These are phyloP conservation scores for Rhizopogon vinicolor DNA, from an alignment of 768 basidiomycete genomes.

Conservation along the genomic window DNA sequence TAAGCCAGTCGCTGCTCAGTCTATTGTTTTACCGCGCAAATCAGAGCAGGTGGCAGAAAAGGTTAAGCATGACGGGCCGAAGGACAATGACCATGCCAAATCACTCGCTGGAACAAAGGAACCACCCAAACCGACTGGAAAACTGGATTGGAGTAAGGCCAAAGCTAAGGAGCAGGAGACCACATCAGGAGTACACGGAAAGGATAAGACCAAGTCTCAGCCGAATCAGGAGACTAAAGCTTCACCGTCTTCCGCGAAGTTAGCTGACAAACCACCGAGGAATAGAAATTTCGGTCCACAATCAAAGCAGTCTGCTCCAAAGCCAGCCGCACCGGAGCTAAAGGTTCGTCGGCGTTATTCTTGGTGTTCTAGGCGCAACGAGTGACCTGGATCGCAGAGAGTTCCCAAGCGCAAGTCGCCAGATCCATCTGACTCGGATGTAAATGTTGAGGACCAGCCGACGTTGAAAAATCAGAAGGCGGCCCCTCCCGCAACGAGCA, in stretches of 20 bases:
- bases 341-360: not conserved
- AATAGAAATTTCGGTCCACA: not conserved
- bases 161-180: conserved; percentile 36
- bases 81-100: conserved; percentile 17
- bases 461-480: conserved; percentile 8
- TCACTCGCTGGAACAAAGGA: conserved; percentile 15
- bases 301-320: not conserved
- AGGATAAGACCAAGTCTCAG: not conserved
- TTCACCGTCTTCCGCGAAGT: not conserved
- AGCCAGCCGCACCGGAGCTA: not conserved
- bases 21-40: conserved; percentile 1
- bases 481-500: conserved; percentile 1
- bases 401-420: conserved; percentile 42
- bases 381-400: conserved; percentile 27
- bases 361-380: not conserved
- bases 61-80: conserved; percentile 19
- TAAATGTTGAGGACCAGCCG: conserved; percentile 12
- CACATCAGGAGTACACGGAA: not conserved
- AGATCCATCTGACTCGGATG: conserved; percentile 27
- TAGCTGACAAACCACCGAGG: not conserved
- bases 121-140: conserved; percentile 38
- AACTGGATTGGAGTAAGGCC: conserved; percentile 60
- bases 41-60: conserved; percentile 11
- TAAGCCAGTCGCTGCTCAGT: conserved; percentile 8
- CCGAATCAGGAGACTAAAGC: not conserved